A percentile compares a stretch with the other conserved stretches of the same genome.
These are phyloP conservation scores for Lepiota venenata DNA, from an alignment of 768 basidiomycete species.

Conservation along the genomic window DNA sequence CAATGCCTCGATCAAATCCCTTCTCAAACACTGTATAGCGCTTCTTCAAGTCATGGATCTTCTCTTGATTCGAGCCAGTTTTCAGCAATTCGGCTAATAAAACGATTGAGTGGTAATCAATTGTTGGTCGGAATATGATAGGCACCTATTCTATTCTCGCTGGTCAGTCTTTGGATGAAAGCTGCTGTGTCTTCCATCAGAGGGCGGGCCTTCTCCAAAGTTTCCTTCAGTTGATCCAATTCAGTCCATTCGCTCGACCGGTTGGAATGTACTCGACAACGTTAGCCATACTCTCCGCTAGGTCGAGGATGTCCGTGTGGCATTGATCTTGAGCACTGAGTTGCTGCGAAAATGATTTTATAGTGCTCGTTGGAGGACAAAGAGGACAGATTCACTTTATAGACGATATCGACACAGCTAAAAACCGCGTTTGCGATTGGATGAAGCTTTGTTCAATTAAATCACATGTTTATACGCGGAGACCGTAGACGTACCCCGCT, in stretches of 20 bases:
- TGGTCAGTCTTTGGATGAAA: slow-evolving; percentile 18
- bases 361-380: too few species aligned
- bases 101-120: background rate
- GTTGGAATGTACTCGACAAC: slow-evolving; percentile 19
- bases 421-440: too few species aligned
- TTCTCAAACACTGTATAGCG: slow-evolving; percentile 18
- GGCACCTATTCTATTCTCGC: slow-evolving; percentile 11
- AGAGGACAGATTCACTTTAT: too few species aligned
- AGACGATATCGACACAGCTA: too few species aligned
- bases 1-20: slow-evolving; percentile 22
- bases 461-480: too few species aligned
- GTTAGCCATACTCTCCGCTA: slow-evolving; percentile 20
- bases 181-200: slow-evolving; percentile 21
- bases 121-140: background rate
- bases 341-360: slow-evolving; percentile 7
- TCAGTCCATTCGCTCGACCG: slow-evolving; percentile 21
- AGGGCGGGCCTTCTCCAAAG: slow-evolving; percentile 20
- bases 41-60: slow-evolving; percentile 16
- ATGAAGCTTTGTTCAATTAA: too few species aligned
- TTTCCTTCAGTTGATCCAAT: slow-evolving; percentile 17
- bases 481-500: too few species aligned
- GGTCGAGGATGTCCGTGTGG: slow-evolving; percentile 13
- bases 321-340: slow-evolving; percentile 16
- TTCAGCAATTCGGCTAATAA: slow-evolving; percentile 13
- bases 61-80: slow-evolving; percentile 11